Evolutionary conservation across 2,329 filamentous ascomycete genomes (phyloP), one percentile per base, ranked within the genome.

Genomic region (Bipolaris cookei): DNA sequence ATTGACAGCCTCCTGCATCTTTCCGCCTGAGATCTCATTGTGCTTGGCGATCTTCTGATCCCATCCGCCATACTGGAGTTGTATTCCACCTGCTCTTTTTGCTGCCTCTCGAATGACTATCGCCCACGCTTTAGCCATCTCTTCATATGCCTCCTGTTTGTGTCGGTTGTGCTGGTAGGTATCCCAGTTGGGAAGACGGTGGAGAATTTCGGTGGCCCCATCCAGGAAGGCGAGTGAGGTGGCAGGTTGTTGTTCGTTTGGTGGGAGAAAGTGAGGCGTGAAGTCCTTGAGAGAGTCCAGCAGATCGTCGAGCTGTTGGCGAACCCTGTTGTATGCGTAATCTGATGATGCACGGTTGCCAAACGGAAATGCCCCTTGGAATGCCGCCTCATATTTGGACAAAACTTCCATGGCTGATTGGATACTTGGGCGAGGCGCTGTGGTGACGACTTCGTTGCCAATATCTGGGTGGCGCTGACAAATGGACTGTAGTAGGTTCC

Each of bases 111-210:
- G 89, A 66, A 99, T 90, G 47, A 97, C 94, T 65, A 96, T 77
- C 14, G 91, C 88, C 95, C 95, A 99, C 1, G 95, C 95, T 70
- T 90, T 92, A 23, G 91, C 89, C 62, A 99, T 93, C 73, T 98
- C 95, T 70, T 99, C 94, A 73, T 99, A 99, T 6, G 94, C 93
- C 62, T 92, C 92, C 65, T 97, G 90, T 77, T 97, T 97, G 80
- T 96, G 91, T 68, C 97, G 86, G 64, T 93, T 93, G 79, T 97
- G 90, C 61, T 91, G 87, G 58, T 90, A 90, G 42, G 88, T 91
- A 66, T 95, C 90, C 92, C 93, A 99, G 70, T 96, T 86, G 3
- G 95, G 95, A 41, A 99, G 83, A 37, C 88, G 84, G 76, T 99
- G 93, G 54, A 98, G 90, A 54, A 98, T 86, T 64, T 94, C 88